Conservation (phyloP, 164 flowering plant species). For the Taxillus chinensis region DNA sequence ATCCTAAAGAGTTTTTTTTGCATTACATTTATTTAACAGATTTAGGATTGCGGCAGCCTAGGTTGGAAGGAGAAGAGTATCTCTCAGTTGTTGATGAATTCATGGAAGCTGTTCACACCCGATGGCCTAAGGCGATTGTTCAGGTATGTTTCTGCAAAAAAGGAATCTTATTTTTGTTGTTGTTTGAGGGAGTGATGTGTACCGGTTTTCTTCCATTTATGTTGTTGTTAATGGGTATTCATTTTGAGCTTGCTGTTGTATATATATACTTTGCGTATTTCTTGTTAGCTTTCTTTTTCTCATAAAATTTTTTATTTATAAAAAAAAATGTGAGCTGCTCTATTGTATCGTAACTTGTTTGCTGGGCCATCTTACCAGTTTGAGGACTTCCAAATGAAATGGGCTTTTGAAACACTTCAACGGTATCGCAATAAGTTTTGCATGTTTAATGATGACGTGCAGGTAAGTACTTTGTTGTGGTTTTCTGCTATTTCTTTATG, state of each 20-base stretch:
- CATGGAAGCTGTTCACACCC: conserved; percentile 86
- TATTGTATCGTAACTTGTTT: conserved; percentile 5
- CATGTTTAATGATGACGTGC: conserved; percentile 99
- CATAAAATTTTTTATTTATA: too few species aligned
- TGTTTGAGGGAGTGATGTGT: too few species aligned
- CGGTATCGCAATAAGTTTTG: conserved; percentile 82
- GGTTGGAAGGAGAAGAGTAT: conserved; percentile 96
- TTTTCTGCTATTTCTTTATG: conserved; percentile 1
- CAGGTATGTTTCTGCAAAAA: conserved; percentile 46
- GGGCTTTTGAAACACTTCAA: conserved; percentile 97
- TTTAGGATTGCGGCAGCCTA: conserved; percentile 84
- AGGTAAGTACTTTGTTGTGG: conserved; percentile 34
- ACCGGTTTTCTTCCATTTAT: too few species aligned
- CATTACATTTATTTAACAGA: conserved; percentile 30
- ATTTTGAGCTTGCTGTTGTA: too few species aligned
- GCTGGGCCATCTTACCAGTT: conserved; percentile 39
- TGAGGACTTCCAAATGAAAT: conserved; percentile 98
- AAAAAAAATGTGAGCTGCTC: background rate
- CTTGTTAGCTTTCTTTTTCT: too few species aligned
- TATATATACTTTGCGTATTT: too few species aligned
- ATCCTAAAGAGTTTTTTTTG: background rate
- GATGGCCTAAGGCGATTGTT: conserved; percentile 97
- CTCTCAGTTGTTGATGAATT: conserved; percentile 84
- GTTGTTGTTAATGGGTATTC: too few species aligned
- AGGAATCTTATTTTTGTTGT: too few species aligned